Evolutionary conservation across 2,329 filamentous ascomycete species (phyloP), one percentile per base, ranked within the genome.

Genomic region (Zymoseptoria brevis): DNA sequence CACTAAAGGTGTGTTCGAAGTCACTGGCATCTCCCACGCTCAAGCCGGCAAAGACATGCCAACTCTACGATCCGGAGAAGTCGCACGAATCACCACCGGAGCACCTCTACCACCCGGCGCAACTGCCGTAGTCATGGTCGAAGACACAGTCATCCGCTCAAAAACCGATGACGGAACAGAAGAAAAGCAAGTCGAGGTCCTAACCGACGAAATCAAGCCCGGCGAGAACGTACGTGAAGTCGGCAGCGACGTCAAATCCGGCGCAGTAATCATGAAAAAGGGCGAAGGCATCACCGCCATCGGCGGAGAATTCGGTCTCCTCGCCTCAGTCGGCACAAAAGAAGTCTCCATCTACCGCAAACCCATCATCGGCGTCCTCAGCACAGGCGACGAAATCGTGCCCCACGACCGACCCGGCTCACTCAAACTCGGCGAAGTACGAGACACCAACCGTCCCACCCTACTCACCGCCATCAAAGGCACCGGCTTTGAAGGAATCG

Each of bases 111-210:
- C 94, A 1, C 86, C 86, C 0, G 90, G 92, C 0, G 90, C 94
- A 1, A 96, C 90, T 24, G 87, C 93, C 0, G 92, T 99, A 4
- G 87, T 96, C 53, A 97, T 95, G 90, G 94, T 99, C 0, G 94
- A 99, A 75, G 94, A 96, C 69, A 99, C 94, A 0, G 76, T 86
- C 0, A 78, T 99, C 4, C 84, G 83, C 61, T 86, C 83, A 1
- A 85, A 84, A 74, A 94, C 90, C 0, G 86, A 88, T 0, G 89
- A 96, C 66, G 89, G 86, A 0, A 81, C 80, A 55, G 94, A 99
- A 75, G 94, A 99, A 73, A 87, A 86, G 54, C 88, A 91, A 62
- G 83, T 99, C 2, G 89, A 96, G 72, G 92, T 99, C 45, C 78
- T 96, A 1, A 90, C 90, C 0, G 85, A 87, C 26, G 84, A 83